phyloP scores from a whole-genome alignment of 2,329 filamentous ascomycete species.

The Dothideomycetes sp. region DNA sequence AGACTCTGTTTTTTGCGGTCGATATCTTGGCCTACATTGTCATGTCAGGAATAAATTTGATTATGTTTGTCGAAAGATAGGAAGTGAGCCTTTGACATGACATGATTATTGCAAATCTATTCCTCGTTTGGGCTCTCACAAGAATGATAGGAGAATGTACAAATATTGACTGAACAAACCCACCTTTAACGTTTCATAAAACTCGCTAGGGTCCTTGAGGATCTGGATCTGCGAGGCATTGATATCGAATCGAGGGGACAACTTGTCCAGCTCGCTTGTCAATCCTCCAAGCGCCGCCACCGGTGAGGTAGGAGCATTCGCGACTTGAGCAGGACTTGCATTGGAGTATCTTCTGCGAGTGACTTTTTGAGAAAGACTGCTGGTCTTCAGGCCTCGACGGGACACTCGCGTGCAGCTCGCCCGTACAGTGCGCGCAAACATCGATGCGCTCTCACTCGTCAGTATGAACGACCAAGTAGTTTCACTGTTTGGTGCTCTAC shows the following conservation, averaged over 20 bases:
- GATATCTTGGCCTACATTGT: conserved; percentile 61
- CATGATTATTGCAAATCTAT: too few species aligned
- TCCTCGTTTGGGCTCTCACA: too few species aligned
- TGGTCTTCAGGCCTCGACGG: conserved; percentile 1
- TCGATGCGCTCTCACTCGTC: too few species aligned
- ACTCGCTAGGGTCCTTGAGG: conserved; percentile 69
- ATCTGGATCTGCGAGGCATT: conserved; percentile 70
- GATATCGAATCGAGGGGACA: conserved; percentile 85
- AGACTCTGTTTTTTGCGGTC: conserved; percentile 67
- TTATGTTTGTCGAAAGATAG: too few species aligned
- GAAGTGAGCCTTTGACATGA: too few species aligned
- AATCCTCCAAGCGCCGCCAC: conserved; percentile 40
- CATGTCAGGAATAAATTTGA: too few species aligned
- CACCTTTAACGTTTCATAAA: conserved; percentile 86
- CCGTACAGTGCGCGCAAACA: conserved; percentile 7
- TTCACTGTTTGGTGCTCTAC: too few species aligned
- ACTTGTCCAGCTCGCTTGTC: conserved; percentile 68
- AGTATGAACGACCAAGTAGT: too few species aligned
- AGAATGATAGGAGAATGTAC: too few species aligned
- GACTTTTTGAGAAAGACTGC: conserved; percentile 1
- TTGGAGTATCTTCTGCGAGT: conserved; percentile 5
- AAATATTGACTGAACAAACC: conserved; percentile 11
- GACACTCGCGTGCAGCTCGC: conserved; percentile 2
- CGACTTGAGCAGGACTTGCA: conserved; percentile 1
- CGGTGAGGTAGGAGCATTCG: conserved; percentile 1